A percentile compares a stretch with the other conserved stretches of the same genome.
Conservation (phyloP, 805 yeast genomes). For the Grigorovia transvaalensis region DNA sequence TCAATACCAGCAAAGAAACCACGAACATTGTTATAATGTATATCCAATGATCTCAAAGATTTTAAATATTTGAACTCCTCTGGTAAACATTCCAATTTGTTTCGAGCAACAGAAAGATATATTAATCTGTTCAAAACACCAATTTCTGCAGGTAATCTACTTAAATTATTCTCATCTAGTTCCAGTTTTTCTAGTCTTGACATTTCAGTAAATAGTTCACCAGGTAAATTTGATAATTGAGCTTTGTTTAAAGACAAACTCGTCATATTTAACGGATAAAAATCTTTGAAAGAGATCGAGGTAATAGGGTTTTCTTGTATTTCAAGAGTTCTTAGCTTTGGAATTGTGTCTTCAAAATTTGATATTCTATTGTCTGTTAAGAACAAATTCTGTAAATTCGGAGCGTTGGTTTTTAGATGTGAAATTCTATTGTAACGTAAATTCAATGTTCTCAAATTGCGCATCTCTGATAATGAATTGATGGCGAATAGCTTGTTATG, state of each 20-base stretch:
- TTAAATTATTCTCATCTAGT: slow-evolving; percentile 74
- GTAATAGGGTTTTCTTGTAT: slow-evolving; percentile 82
- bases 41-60: slow-evolving; percentile 56
- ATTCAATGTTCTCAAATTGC: slow-evolving; percentile 59
- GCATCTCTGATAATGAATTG: slow-evolving; percentile 40
- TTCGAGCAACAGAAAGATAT: slow-evolving; percentile 59
- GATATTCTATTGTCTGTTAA: slow-evolving; percentile 71
- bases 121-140: slow-evolving; percentile 48
- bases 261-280: slow-evolving; percentile 48
- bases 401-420: slow-evolving; percentile 33
- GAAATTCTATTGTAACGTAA: slow-evolving; percentile 57
- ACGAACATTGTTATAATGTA: slow-evolving; percentile 77
- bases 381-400: slow-evolving; percentile 58
- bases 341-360: slow-evolving; percentile 52
- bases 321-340: slow-evolving; percentile 55
- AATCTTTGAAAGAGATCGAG: slow-evolving; percentile 29
- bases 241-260: slow-evolving; percentile 73
- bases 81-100: slow-evolving; percentile 67
- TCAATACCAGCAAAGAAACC: slow-evolving; percentile 57
- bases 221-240: slow-evolving; percentile 63
- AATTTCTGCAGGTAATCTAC: slow-evolving; percentile 61
- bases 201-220: slow-evolving; percentile 48
- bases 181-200: slow-evolving; percentile 62
- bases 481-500: slow-evolving; percentile 48
- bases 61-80: slow-evolving; percentile 48